A percentile compares a stretch with the other conserved stretches of the same genome.
These are phyloP conservation scores for Cylindrotheca fusiformis DNA, from an alignment of 108 stramenopile genomes.

Conservation along the genomic window DNA sequence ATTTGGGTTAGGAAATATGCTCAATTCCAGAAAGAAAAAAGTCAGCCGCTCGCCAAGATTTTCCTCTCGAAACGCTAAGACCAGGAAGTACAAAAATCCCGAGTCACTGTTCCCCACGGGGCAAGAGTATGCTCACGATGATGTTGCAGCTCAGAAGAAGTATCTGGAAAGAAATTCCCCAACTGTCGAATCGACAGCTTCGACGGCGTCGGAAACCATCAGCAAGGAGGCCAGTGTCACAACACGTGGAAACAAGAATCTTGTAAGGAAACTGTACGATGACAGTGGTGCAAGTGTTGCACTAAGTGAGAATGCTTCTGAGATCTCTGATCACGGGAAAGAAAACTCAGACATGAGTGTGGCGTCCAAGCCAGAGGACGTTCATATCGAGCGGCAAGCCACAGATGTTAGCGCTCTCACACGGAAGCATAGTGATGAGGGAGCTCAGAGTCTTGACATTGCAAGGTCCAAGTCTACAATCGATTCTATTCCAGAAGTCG, in stretches of 20 bases:
- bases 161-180: neutral
- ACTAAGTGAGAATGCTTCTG: neutral
- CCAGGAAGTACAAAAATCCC: neutral
- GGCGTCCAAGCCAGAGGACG: neutral
- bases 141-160: neutral
- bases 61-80: neutral
- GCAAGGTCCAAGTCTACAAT: neutral
- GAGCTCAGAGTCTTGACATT: neutral
- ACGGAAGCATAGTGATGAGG: neutral
- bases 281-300: neutral
- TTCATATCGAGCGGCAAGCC: neutral
- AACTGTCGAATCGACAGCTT: no score
- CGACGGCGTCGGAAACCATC: no score
- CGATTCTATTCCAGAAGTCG: neutral
- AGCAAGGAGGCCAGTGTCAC: no score
- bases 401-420: neutral
- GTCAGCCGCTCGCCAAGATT: neutral
- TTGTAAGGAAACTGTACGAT: neutral
- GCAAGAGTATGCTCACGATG: neutral
- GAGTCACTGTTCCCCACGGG: neutral
- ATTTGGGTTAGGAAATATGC: neutral
- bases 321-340: neutral
- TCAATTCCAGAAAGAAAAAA: neutral
- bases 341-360: neutral
- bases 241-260: no score